Percentiles rank a stretch among this genome's conserved stretches.
Evolutionary conservation across 179 eudicot genomes (phyloP).

Genomic region (Corrigiola litoralis): DNA sequence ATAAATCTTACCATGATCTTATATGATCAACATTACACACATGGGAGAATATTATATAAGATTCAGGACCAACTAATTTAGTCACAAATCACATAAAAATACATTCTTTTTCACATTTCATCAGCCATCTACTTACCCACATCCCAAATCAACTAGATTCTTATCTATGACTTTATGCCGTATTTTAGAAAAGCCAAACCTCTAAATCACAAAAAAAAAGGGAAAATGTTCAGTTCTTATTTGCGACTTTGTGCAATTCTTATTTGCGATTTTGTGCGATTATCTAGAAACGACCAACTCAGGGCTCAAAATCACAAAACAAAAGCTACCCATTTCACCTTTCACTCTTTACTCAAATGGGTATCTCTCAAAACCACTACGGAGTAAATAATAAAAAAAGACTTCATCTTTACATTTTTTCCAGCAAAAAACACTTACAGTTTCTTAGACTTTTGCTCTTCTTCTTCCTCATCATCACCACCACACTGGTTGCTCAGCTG

Average conservation of each 20-base stretch:
- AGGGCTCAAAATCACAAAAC: slow-evolving; percentile 6
- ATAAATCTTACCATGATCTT: too few species aligned
- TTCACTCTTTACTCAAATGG: slow-evolving; percentile 27
- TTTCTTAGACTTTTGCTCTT: slow-evolving; percentile 22
- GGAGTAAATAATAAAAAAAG: background rate
- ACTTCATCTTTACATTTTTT: background rate
- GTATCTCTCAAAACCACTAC: slow-evolving; percentile 12
- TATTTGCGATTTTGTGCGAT: too few species aligned
- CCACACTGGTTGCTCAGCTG: slow-evolving; percentile 13
- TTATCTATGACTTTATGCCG: too few species aligned
- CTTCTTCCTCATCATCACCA: slow-evolving; percentile 16
- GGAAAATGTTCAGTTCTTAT: too few species aligned
- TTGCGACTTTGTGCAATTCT: too few species aligned
- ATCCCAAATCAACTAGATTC: slow-evolving; percentile 3
- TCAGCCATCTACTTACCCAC: slow-evolving; percentile 7
- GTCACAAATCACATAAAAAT: background rate
- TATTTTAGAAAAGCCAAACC: too few species aligned
- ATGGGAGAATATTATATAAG: slow-evolving; percentile 14
- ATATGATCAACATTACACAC: too few species aligned
- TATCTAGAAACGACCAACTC: too few species aligned
- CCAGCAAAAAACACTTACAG: slow-evolving; percentile 25
- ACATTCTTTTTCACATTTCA: background rate
- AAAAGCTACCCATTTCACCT: slow-evolving; percentile 28
- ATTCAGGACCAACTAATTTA: slow-evolving; percentile 24
- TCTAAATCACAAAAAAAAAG: too few species aligned